phyloP scores from a whole-genome alignment of 2,329 filamentous ascomycete species.

The Sporothrix mexicana region DNA sequence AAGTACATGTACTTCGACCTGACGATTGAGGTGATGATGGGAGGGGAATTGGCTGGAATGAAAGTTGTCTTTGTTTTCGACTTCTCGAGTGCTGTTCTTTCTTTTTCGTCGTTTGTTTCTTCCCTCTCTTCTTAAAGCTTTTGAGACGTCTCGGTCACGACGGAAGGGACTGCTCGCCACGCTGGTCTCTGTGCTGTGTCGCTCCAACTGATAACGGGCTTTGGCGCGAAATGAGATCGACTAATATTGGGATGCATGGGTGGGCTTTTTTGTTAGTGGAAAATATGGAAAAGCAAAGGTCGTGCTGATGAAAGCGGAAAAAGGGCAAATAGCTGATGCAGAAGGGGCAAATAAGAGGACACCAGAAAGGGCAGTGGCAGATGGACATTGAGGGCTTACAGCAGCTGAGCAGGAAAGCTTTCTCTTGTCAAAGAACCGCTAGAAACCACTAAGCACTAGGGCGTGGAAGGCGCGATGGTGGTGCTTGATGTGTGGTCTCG shows the following conservation, averaged over 20 bases:
- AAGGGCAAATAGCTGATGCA: background rate
- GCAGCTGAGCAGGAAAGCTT: background rate
- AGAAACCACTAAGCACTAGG: conserved; percentile 14
- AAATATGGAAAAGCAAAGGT: conserved; percentile 1
- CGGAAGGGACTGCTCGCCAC: background rate
- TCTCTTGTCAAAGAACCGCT: background rate
- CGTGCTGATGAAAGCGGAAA: conserved; percentile 7
- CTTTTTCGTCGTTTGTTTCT: background rate
- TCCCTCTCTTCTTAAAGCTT: background rate
- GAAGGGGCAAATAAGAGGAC: background rate
- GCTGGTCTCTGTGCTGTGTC: background rate
- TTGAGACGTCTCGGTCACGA: background rate
- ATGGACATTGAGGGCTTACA: background rate
- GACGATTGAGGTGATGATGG: background rate
- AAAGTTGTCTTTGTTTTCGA: background rate
- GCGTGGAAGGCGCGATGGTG: background rate
- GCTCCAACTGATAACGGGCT: conserved; percentile 13
- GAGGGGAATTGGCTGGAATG: conserved; percentile 4
- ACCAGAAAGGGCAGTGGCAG: no score
- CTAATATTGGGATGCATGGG: background rate
- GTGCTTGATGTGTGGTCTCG: background rate
- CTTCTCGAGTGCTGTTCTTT: background rate
- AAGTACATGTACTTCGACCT: background rate
- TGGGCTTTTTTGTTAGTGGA: conserved; percentile 2
- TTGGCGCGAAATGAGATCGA: background rate